Evolutionary conservation across 345 rosid genomes (phyloP), one percentile per base, ranked within the genome.

Genomic region (Syzygium aromaticum): DNA sequence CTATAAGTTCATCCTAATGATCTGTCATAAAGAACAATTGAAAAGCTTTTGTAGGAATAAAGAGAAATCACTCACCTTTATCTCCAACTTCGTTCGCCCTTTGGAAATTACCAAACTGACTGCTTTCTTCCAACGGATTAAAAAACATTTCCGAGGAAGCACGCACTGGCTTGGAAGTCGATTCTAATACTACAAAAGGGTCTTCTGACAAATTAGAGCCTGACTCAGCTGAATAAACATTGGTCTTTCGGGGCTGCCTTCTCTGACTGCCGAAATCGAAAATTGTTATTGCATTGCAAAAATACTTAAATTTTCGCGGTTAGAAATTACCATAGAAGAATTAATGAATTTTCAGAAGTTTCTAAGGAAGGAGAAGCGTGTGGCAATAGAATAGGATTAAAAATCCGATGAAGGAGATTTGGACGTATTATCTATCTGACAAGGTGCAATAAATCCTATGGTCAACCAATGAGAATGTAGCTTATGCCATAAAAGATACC

Each of bases 111-210:
- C 87, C 89, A 23, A 92, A 87, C 87, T 90, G 91, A 89, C 91
- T 90, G 52, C 94, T 89, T 86, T 93, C 95, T 52, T 93, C 98
- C 49, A 93, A 92, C 59, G 96, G 95, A n/a, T 94, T 94, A 7
- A 87, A 84, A 33, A 93, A 90, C 51, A 84, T 13, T 85, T 89
- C 86, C 0, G 94, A 85, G 86, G 93, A 93, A 86, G 90, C 57
- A 89, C 91, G 89, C 84, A 67, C 86, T 27, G 90, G 59, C 61
- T 90, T 89, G 43, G 92, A 93, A 67, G 92, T 86, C 30, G 94
- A 89, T 91, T 94, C 98, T 49, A 96, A 90, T 86, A 96, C 91
- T 64, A 88, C 91, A 87, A 96, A 96, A 80, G 97, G 98, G 84
- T 95, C 98, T 40, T 92, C 92, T 19, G 88, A 77, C 85, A 90